These are phyloP conservation scores for Ophiostoma australiae DNA, from an alignment of 2,329 filamentous ascomycete genomes.

Conservation along the genomic window DNA sequence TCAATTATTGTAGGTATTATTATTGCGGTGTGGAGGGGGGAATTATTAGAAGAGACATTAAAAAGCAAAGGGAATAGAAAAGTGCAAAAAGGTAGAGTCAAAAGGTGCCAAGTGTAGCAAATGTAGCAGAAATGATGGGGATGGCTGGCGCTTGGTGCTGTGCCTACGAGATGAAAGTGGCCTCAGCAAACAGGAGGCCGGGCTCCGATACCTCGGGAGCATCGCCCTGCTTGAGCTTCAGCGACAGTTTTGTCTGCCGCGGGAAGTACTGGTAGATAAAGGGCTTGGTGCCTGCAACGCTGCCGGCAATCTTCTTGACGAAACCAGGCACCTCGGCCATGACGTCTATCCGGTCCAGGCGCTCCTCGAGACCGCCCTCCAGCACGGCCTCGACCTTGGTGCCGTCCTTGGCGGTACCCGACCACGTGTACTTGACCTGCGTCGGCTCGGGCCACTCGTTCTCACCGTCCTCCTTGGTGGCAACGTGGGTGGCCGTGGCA, in stretches of 20 bases:
- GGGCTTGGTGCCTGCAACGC: slow-evolving; percentile 84
- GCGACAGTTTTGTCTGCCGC: slow-evolving; percentile 54
- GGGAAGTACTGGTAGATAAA: slow-evolving; percentile 94
- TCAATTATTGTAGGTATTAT: neutral
- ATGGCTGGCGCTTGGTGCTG: neutral
- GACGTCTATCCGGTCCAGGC: slow-evolving; percentile 81
- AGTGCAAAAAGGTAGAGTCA: neutral
- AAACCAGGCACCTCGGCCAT: slow-evolving; percentile 96
- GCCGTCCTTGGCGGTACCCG: slow-evolving; percentile 69
- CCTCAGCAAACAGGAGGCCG: slow-evolving; percentile 77
- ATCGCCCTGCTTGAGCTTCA: slow-evolving; percentile 83
- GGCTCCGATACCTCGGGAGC: slow-evolving; percentile 68
- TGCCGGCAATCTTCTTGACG: slow-evolving; percentile 87
- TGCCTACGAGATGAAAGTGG: slow-evolving; percentile 81
- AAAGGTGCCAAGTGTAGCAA: neutral
- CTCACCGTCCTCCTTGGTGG: slow-evolving; percentile 64
- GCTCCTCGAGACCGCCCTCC: slow-evolving; percentile 62
- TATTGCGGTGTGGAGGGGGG: neutral
- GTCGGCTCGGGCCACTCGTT: slow-evolving; percentile 88
- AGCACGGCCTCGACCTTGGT: slow-evolving; percentile 66
- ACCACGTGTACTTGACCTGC: slow-evolving; percentile 70
- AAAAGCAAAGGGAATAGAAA: neutral
- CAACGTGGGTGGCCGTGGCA: slow-evolving; percentile 64
- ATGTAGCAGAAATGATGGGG: neutral
- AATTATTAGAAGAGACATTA: slow-evolving; percentile 12